phyloP scores from a whole-genome alignment of 2,329 filamentous ascomycete species.

The Xylaria sp. region DNA sequence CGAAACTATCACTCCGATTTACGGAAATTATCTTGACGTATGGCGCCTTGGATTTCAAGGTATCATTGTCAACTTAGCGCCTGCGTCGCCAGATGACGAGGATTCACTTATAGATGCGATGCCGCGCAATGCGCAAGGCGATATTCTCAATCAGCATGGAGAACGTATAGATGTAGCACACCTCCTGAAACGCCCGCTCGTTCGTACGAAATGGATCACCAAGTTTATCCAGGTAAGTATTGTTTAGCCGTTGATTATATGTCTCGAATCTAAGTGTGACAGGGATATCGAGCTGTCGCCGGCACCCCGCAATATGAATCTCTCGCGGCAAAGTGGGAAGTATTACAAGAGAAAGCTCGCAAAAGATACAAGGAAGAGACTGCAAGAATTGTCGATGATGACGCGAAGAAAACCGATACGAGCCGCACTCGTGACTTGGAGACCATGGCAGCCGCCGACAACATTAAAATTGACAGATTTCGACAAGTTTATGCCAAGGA shows the following conservation, averaged over 20 bases:
- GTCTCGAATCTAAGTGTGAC: constrained; percentile 51
- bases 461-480: constrained; percentile 76
- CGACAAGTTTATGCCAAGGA: constrained; percentile 91
- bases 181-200: constrained; percentile 86
- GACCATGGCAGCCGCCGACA: constrained; percentile 76
- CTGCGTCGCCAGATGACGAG: constrained; percentile 68
- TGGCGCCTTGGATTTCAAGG: constrained; percentile 97
- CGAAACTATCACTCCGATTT: constrained; percentile 78
- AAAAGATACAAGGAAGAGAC: constrained; percentile 77
- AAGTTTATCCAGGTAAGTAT: constrained; percentile 78
- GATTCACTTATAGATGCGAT: constrained; percentile 68
- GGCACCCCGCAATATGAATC: constrained; percentile 64
- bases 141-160: constrained; percentile 77
- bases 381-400: constrained; percentile 82
- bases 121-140: constrained; percentile 71
- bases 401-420: constrained; percentile 83
- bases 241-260: neutral
- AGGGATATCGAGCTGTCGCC: constrained; percentile 67
- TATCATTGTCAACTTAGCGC: constrained; percentile 90
- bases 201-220: constrained; percentile 86
- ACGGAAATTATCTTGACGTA: constrained; percentile 83
- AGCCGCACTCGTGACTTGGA: constrained; percentile 81
- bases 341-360: constrained; percentile 79
- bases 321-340: constrained; percentile 71
- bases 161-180: constrained; percentile 95